Evolutionary conservation across 495 filamentous ascomycete species (phyloP).

Genomic region (Astrothelium subdiscretum): DNA sequence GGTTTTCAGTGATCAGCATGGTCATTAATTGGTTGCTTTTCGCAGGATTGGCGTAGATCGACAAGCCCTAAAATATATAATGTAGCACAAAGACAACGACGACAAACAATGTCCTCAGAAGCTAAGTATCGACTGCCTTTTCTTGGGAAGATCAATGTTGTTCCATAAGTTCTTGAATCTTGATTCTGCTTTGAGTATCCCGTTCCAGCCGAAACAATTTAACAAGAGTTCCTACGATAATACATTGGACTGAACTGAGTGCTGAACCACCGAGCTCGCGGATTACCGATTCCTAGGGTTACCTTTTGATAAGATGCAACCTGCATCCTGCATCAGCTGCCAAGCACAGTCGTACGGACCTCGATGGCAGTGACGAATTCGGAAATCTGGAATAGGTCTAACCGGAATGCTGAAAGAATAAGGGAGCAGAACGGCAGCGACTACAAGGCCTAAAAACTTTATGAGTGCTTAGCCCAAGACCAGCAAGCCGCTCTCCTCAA

Average conservation of each 20-base stretch:
- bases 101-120: neutral
- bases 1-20: neutral
- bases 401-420: too few relatives aligned
- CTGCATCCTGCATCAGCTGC: neutral
- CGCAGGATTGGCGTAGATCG: neutral
- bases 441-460: too few relatives aligned
- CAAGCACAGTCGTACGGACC: neutral
- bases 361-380: too few relatives aligned
- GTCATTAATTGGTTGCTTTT: neutral
- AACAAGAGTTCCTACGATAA: too few relatives aligned
- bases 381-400: too few relatives aligned
- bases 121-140: neutral
- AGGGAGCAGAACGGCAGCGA: too few relatives aligned
- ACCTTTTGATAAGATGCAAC: neutral
- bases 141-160: neutral
- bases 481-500: too few relatives aligned
- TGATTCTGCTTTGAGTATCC: neutral
- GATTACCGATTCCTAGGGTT: neutral
- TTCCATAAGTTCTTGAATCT: too few relatives aligned
- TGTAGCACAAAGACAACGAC: neutral
- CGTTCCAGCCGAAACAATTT: neutral
- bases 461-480: too few relatives aligned
- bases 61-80: neutral
- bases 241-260: too few relatives aligned
- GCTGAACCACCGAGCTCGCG: neutral